A percentile compares a stretch with the other conserved stretches of the same genome.
Conservation (phyloP, 164 flowering plant genomes). For the Hamamelis virginiana region DNA sequence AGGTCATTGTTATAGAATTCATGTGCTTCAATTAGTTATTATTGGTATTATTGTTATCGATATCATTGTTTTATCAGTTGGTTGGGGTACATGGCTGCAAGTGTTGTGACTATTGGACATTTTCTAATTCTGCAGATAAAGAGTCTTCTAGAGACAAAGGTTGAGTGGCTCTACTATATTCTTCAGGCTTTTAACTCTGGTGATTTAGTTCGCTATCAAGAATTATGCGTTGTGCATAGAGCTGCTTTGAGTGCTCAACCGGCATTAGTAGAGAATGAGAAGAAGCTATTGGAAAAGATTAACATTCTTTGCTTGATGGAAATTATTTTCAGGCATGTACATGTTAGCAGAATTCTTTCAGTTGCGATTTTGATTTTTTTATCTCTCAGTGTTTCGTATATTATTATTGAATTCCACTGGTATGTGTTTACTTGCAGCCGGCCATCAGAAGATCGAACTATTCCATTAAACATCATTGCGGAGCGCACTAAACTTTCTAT, state of each 20-base stretch:
- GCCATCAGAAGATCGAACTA: slow-evolving; percentile 86
- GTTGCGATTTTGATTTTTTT: not conserved
- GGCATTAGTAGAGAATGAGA: slow-evolving; percentile 82
- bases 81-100: not conserved
- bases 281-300: slow-evolving; percentile 83
- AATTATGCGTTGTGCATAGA: slow-evolving; percentile 79
- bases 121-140: slow-evolving; percentile 49
- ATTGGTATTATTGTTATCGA: too few species aligned
- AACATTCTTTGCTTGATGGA: slow-evolving; percentile 97
- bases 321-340: slow-evolving; percentile 78
- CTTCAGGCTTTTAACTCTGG: slow-evolving; percentile 90
- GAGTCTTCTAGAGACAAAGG: slow-evolving; percentile 77
- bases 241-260: slow-evolving; percentile 84
- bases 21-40: too few species aligned
- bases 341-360: not conserved
- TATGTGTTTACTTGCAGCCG: slow-evolving; percentile 54
- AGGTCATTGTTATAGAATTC: too few species aligned
- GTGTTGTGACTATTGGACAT: not conserved
- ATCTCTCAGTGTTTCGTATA: not conserved
- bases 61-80: too few species aligned
- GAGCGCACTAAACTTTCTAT: slow-evolving; percentile 83
- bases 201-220: slow-evolving; percentile 85
- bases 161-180: slow-evolving; percentile 87
- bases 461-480: slow-evolving; percentile 75
- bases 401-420: not conserved